A percentile compares a stretch with the other conserved stretches of the same genome.
Conservation (phyloP, 2,329 filamentous ascomycete species). For the Tolypocladium ovalisporum region DNA sequence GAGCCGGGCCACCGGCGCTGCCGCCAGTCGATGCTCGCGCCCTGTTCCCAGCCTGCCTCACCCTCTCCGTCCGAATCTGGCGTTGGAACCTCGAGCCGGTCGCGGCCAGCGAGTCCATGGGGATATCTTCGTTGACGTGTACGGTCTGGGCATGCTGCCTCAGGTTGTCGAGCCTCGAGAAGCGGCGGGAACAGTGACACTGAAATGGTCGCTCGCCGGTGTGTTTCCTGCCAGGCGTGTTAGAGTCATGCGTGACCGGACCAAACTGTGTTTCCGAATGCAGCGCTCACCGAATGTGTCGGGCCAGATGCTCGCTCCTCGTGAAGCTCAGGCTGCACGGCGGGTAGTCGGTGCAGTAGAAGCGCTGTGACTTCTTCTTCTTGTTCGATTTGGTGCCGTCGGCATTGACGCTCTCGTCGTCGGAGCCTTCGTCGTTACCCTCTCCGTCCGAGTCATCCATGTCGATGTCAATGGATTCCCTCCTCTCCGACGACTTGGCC, state of each 20-base stretch:
- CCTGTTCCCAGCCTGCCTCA: conserved; percentile 60
- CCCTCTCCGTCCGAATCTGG: conserved; percentile 79
- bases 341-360: conserved; percentile 92
- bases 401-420: conserved; percentile 52
- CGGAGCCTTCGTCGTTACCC: conserved; percentile 44
- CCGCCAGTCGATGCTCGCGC: conserved; percentile 69
- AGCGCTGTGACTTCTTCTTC: conserved; percentile 94
- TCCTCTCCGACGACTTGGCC: conserved; percentile 36
- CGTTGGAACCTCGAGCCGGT: conserved; percentile 86
- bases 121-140: conserved; percentile 95
- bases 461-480: conserved; percentile 58
- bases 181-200: conserved; percentile 87
- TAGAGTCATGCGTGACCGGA: not conserved
- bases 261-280: not conserved
- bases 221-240: conserved; percentile 58
- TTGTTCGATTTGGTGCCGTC: conserved; percentile 64
- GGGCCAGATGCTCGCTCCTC: conserved; percentile 84
- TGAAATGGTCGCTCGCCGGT: conserved; percentile 95
- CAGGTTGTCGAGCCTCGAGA: conserved; percentile 89
- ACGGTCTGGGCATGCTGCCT: conserved; percentile 96
- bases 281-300: conserved; percentile 68
- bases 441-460: conserved; percentile 69
- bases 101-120: conserved; percentile 82
- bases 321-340: conserved; percentile 94
- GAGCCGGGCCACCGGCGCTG: conserved; percentile 56